Conservation (phyloP, 106 monocot species). For the Dactylorhiza incarnata region DNA sequence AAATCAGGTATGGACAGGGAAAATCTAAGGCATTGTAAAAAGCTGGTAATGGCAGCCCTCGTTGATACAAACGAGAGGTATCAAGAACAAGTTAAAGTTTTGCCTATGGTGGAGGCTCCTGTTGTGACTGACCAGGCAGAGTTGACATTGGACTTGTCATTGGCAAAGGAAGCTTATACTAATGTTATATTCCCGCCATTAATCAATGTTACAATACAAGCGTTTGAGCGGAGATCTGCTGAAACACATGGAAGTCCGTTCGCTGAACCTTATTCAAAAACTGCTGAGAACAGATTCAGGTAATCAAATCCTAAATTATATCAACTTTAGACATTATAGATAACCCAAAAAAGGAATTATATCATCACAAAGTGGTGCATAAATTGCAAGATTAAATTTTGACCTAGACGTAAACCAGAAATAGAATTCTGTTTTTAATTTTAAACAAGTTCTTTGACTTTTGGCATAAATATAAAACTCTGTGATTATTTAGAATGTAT, state of each 20-base stretch:
- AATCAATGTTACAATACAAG: conserved; percentile 35
- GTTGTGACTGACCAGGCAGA: conserved; percentile 33
- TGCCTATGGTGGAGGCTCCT: conserved; percentile 11
- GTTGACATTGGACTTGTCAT: conserved; percentile 47
- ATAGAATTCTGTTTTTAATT: background rate
- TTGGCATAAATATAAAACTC: too few species aligned
- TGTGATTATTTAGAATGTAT: too few species aligned
- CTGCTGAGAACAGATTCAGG: conserved; percentile 60
- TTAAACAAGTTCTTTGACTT: too few species aligned
- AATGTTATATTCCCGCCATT: conserved; percentile 30
- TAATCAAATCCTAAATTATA: conserved; percentile 2
- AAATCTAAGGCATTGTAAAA: conserved; percentile 27
- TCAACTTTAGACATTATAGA: background rate
- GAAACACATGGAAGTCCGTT: conserved; percentile 12
- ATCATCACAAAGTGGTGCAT: background rate
- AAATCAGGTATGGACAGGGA: conserved; percentile 18
- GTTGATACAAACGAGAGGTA: conserved; percentile 14
- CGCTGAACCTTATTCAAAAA: conserved; percentile 23
- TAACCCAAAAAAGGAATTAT: background rate
- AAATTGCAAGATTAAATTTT: background rate
- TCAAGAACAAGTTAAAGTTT: conserved; percentile 18
- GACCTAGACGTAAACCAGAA: background rate
- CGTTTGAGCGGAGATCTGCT: conserved; percentile 3
- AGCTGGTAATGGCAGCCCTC: conserved; percentile 42
- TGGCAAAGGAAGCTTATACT: conserved; percentile 15